Conservation (phyloP, 192 early-diverging fungal genomes). For the Chytriomyces confervae region DNA sequence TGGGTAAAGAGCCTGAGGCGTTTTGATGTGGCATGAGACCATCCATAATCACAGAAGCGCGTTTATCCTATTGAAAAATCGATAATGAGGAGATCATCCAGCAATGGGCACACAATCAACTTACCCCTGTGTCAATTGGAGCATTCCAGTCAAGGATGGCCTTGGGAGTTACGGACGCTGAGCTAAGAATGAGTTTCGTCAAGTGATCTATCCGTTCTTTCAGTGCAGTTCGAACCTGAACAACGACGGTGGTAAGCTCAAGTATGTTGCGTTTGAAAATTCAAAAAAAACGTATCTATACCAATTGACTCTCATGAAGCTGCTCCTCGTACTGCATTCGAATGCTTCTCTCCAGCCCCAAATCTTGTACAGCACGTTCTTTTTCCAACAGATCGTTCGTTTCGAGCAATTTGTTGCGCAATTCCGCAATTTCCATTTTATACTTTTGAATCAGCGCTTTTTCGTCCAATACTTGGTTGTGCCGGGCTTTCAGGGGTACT, state of each 20-base stretch:
- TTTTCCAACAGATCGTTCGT: conserved; percentile 62
- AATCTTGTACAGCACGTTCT: conserved; percentile 47
- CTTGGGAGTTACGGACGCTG: conserved; percentile 61
- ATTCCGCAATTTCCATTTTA: conserved; percentile 76
- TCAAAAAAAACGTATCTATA: conserved; percentile 22
- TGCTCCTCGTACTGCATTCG: conserved; percentile 55
- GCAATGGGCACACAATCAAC: background rate
- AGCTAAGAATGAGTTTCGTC: conserved; percentile 82
- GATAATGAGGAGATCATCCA: too few relatives aligned
- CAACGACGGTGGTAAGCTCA: conserved; percentile 45
- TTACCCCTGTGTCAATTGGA: conserved; percentile 39
- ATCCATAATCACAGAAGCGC: conserved; percentile 50
- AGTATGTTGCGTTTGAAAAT: conserved; percentile 57
- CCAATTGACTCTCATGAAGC: conserved; percentile 49
- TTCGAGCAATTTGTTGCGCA: conserved; percentile 65
- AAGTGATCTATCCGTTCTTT: conserved; percentile 88
- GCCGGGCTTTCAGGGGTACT: conserved; percentile 79
- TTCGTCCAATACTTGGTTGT: conserved; percentile 81
- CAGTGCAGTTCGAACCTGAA: conserved; percentile 69
- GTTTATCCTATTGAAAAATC: conserved; percentile 29
- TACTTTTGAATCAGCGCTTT: conserved; percentile 87
- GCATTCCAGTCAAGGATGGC: conserved; percentile 58
- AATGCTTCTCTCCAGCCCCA: conserved; percentile 1
- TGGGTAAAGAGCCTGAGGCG: background rate
- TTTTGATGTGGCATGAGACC: conserved; percentile 43